Evolutionary conservation across 1,139 yeast genomes (phyloP).

Genomic region (Zygoascus sp.): DNA sequence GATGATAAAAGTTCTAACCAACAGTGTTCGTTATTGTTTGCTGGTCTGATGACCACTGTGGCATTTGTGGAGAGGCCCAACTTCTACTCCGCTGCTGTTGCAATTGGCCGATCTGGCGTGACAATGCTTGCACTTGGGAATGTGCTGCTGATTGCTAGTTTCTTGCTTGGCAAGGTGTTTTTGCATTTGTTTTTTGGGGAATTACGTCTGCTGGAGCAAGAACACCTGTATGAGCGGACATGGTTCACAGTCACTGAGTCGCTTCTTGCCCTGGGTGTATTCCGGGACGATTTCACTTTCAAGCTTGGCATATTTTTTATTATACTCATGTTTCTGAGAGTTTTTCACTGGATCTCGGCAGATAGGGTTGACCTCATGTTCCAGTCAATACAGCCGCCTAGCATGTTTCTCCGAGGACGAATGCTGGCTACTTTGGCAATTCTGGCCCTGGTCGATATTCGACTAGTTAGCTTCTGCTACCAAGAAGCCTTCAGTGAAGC

Average conservation of each 20-base stretch:
- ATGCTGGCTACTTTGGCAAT: constrained; percentile 40
- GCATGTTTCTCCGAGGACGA: constrained; percentile 35
- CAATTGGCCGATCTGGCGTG: constrained; percentile 42
- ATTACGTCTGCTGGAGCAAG: constrained; percentile 68
- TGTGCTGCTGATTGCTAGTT: constrained; percentile 40
- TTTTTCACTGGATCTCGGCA: constrained; percentile 69
- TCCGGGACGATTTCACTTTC: constrained; percentile 52
- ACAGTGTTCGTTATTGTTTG: constrained; percentile 31
- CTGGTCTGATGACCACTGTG: constrained; percentile 32
- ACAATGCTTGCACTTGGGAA: constrained; percentile 41
- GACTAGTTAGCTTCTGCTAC: constrained; percentile 52
- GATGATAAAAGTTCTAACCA: background rate
- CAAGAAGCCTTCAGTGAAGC: constrained; percentile 47
- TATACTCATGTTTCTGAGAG: constrained; percentile 50
- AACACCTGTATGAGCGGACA: constrained; percentile 65
- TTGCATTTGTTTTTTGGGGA: constrained; percentile 66
- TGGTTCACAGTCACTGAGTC: constrained; percentile 65
- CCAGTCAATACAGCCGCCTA: constrained; percentile 29
- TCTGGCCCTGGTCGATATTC: constrained; percentile 48
- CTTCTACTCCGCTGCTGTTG: constrained; percentile 43
- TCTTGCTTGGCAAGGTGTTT: constrained; percentile 42
- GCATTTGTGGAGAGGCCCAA: constrained; percentile 41
- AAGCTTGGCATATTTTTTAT: constrained; percentile 39
- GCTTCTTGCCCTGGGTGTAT: constrained; percentile 59
- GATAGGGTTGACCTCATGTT: constrained; percentile 36